These are phyloP conservation scores for Mycena metata DNA, from an alignment of 768 basidiomycete genomes.

Conservation along the genomic window DNA sequence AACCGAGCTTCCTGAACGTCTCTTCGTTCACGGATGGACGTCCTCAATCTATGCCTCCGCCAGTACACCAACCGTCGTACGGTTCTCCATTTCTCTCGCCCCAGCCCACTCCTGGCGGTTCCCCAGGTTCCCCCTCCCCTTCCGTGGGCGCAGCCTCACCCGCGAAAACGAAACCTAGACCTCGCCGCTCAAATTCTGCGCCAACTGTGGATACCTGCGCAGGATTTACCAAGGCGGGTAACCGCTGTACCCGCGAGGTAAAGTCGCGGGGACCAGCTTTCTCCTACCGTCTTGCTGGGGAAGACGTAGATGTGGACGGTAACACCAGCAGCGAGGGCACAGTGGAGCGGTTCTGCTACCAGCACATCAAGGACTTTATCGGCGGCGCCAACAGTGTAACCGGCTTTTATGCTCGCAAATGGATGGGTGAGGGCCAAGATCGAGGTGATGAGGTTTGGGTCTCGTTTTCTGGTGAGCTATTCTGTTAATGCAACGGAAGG, in stretches of 20 bases:
- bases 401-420: constrained; percentile 38
- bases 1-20: constrained; percentile 32
- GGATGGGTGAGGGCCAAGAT: constrained; percentile 35
- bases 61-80: not conserved
- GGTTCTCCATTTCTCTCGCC: constrained; percentile 38
- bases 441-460: constrained; percentile 38
- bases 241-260: constrained; percentile 38
- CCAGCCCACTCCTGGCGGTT: constrained; percentile 10
- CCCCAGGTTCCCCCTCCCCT: constrained; percentile 20
- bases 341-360: constrained; percentile 38
- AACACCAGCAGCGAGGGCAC: constrained; percentile 34
- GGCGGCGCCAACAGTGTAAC: constrained; percentile 27
- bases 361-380: constrained; percentile 40
- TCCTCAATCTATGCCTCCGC: constrained; percentile 33
- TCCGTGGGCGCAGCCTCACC: constrained; percentile 22
- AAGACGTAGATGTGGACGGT: constrained; percentile 34
- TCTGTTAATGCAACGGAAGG: not conserved
- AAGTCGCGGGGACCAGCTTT: constrained; percentile 39
- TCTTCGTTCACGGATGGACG: constrained; percentile 14
- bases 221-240: constrained; percentile 37
- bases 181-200: constrained; percentile 37
- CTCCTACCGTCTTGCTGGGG: constrained; percentile 31
- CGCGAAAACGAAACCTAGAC: constrained; percentile 24
- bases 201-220: constrained; percentile 35
- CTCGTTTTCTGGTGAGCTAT: constrained; percentile 29